phyloP scores from a whole-genome alignment of 805 yeast species.

The Pichia deserticola region DNA sequence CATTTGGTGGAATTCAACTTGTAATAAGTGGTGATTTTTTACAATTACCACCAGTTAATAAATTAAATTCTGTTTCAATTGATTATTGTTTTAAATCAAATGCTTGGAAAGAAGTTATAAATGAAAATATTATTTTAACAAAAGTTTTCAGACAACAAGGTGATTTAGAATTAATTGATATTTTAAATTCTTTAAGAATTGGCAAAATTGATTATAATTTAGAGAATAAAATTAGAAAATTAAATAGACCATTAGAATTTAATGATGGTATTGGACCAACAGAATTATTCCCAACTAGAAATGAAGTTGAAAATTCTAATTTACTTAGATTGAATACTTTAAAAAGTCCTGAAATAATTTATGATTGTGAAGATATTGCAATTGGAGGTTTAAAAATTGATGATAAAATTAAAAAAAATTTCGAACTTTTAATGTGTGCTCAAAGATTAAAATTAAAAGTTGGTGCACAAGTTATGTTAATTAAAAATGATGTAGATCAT shows the following conservation, averaged over 20 bases:
- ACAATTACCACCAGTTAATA: conserved; percentile 81
- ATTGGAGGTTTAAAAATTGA: conserved; percentile 1
- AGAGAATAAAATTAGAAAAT: conserved; percentile 37
- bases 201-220: conserved; percentile 55
- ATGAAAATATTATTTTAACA: conserved; percentile 60
- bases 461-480: conserved; percentile 91
- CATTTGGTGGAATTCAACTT: conserved; percentile 79
- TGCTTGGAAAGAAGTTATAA: conserved; percentile 59
- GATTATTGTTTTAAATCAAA: conserved; percentile 69
- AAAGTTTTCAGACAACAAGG: conserved; percentile 84
- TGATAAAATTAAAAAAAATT: conserved; percentile 14
- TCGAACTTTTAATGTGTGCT: conserved; percentile 60
- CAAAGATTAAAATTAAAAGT: conserved; percentile 55
- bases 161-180: conserved; percentile 66
- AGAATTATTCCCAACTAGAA: conserved; percentile 78
- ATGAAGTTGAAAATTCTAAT: conserved; percentile 79
- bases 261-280: conserved; percentile 83
- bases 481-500: conserved; percentile 63
- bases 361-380: conserved; percentile 36
- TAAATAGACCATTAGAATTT: conserved; percentile 52
- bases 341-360: conserved; percentile 39
- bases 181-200: conserved; percentile 72
- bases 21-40: conserved; percentile 76
- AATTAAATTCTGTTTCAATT: conserved; percentile 28
- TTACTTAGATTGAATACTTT: conserved; percentile 40